Evolutionary conservation across 1,139 yeast species (phyloP).

Genomic region (Protomyces macrosporus): DNA sequence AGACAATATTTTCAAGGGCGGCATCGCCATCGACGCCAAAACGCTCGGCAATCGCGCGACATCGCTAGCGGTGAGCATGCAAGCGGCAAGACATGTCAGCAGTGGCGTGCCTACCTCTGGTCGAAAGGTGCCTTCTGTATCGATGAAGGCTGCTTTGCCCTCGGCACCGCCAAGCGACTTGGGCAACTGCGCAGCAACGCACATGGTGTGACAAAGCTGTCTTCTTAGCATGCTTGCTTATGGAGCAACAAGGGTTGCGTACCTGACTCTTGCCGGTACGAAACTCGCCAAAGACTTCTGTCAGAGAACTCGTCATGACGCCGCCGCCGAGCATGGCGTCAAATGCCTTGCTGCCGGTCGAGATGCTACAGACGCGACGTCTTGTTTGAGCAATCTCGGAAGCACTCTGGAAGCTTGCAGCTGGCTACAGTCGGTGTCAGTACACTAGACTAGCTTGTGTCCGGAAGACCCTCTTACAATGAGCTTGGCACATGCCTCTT

Average conservation of each 20-base stretch:
- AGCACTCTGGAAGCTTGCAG: constrained; percentile 52
- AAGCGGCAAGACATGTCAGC: constrained; percentile 42
- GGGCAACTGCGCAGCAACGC: constrained; percentile 57
- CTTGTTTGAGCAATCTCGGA: constrained; percentile 50
- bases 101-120: constrained; percentile 27
- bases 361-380: constrained; percentile 45
- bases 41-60: constrained; percentile 51
- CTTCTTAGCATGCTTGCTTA: constrained; percentile 49
- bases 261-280: constrained; percentile 35
- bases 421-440: constrained; percentile 20
- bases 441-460: constrained; percentile 7
- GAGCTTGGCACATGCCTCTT: constrained; percentile 55
- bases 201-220: constrained; percentile 55
- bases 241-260: neutral
- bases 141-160: constrained; percentile 58
- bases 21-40: constrained; percentile 51
- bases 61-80: constrained; percentile 46
- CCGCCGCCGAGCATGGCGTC: constrained; percentile 53
- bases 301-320: constrained; percentile 55
- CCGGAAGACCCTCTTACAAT: constrained; percentile 35
- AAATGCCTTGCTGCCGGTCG: constrained; percentile 54
- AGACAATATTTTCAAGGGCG: constrained; percentile 47
- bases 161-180: constrained; percentile 54
- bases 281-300: constrained; percentile 61
- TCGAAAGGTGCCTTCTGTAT: constrained; percentile 49